Conservation (phyloP, 2,329 filamentous ascomycete species). For the Botrytis porri region DNA sequence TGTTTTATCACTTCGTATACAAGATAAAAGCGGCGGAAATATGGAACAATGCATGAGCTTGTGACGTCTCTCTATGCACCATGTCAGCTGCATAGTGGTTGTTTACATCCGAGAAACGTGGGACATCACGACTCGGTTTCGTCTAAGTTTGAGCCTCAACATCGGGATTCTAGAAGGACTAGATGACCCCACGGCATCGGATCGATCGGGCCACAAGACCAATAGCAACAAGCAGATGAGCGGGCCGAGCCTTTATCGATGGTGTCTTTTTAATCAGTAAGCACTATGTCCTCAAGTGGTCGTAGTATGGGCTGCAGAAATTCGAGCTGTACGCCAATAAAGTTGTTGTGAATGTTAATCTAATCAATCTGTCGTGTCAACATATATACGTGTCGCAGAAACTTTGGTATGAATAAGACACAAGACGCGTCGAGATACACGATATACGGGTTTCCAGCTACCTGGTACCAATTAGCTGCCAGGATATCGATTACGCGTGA, state of each 20-base stretch:
- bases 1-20: not conserved
- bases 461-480: not conserved
- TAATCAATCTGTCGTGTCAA: not conserved
- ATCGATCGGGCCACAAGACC: not conserved
- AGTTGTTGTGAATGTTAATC: not conserved
- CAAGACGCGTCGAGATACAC: not conserved
- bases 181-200: not conserved
- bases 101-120: not conserved
- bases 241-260: not conserved
- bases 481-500: not conserved
- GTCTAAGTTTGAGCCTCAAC: not conserved
- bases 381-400: not conserved
- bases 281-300: not conserved
- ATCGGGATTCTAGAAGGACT: not conserved
- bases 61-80: not conserved
- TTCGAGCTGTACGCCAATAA: not conserved
- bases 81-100: not conserved
- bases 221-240: not conserved
- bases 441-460: not conserved
- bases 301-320: not conserved
- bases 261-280: not conserved
- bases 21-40: not conserved
- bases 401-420: not conserved
- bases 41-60: not conserved
- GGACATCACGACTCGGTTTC: not conserved